These are phyloP conservation scores for Nematocida minor DNA, from an alignment of 371 early-diverging fungal species.

Conservation along the genomic window DNA sequence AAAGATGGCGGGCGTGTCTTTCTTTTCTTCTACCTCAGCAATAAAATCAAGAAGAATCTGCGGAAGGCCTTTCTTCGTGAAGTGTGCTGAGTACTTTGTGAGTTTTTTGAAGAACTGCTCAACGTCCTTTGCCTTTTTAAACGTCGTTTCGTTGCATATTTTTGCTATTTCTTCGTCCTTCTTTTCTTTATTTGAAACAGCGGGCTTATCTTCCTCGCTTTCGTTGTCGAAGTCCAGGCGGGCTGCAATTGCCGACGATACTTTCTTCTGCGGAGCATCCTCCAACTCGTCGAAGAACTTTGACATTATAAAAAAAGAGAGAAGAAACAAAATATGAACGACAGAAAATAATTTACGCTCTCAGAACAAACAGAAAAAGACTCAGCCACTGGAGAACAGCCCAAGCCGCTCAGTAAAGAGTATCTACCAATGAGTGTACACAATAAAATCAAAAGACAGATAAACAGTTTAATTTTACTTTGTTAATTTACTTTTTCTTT, in stretches of 20 bases:
- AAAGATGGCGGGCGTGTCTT: slow-evolving; percentile 9
- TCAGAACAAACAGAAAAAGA: no score
- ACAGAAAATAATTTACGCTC: neutral
- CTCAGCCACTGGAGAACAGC: no score
- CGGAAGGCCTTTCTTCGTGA: slow-evolving; percentile 32
- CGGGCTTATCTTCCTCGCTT: slow-evolving; percentile 38
- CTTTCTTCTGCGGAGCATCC: slow-evolving; percentile 20
- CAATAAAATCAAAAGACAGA: no score
- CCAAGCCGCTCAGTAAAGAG: no score
- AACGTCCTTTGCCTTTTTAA: slow-evolving; percentile 50
- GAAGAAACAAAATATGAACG: neutral
- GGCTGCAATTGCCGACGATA: neutral
- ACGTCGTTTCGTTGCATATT: slow-evolving; percentile 18
- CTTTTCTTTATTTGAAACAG: slow-evolving; percentile 39
- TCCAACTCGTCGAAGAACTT: slow-evolving; percentile 47
- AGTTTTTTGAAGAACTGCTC: slow-evolving; percentile 41
- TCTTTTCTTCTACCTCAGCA: slow-evolving; percentile 2
- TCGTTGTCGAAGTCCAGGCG: slow-evolving; percentile 8
- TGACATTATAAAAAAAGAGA: slow-evolving; percentile 38
- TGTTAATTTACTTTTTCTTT: no score
- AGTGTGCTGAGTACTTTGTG: slow-evolving; percentile 19
- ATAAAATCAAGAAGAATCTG: slow-evolving; percentile 17
- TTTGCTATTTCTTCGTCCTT: slow-evolving; percentile 31
- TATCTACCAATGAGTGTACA: no score
- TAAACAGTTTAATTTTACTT: no score